A percentile compares a stretch with the other conserved stretches of the same genome.
Conservation (phyloP, 177 flowering plant species). For the Vitis hybrid region DNA sequence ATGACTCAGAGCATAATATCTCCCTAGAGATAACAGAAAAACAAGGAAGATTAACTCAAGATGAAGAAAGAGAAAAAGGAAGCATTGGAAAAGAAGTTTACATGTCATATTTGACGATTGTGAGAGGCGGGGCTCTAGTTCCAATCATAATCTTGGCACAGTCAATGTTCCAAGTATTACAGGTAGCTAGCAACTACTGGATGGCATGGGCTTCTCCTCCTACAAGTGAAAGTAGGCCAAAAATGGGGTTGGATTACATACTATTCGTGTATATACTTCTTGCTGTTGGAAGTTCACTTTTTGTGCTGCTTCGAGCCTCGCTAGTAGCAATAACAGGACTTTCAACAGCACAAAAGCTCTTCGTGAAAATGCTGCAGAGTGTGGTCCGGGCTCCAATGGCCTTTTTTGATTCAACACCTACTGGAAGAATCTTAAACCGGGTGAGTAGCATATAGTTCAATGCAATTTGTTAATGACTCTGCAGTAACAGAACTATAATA, state of each 20-base stretch:
- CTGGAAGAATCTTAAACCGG: conserved; percentile 92
- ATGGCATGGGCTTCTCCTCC: conserved; percentile 97
- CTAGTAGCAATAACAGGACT: conserved; percentile 51
- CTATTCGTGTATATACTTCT: conserved; percentile 71
- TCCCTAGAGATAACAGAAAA: conserved; percentile 58
- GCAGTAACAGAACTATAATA: not conserved
- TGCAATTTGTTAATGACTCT: too few species aligned
- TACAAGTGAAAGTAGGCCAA: conserved; percentile 40
- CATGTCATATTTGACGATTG: conserved; percentile 75
- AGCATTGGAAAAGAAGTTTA: conserved; percentile 91
- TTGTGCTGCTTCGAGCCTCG: conserved; percentile 51
- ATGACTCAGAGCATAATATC: conserved; percentile 58
- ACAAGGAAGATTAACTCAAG: conserved; percentile 68
- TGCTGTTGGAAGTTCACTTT: conserved; percentile 73
- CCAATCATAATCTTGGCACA: conserved; percentile 85
- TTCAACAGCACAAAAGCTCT: conserved; percentile 55
- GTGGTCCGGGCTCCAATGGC: conserved; percentile 87
- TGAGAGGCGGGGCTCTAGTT: conserved; percentile 66
- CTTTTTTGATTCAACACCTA: conserved; percentile 96
- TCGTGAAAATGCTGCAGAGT: conserved; percentile 72
- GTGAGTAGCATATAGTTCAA: conserved; percentile 34
- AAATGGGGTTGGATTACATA: conserved; percentile 39
- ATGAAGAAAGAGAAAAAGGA: conserved; percentile 93
- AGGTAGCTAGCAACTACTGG: conserved; percentile 93
- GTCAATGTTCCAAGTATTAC: conserved; percentile 74